A percentile compares a stretch with the other conserved stretches of the same genome.
Evolutionary conservation across 1,284 basidiomycete genomes (phyloP).

Genomic region (Cystobasidium pallidum): DNA sequence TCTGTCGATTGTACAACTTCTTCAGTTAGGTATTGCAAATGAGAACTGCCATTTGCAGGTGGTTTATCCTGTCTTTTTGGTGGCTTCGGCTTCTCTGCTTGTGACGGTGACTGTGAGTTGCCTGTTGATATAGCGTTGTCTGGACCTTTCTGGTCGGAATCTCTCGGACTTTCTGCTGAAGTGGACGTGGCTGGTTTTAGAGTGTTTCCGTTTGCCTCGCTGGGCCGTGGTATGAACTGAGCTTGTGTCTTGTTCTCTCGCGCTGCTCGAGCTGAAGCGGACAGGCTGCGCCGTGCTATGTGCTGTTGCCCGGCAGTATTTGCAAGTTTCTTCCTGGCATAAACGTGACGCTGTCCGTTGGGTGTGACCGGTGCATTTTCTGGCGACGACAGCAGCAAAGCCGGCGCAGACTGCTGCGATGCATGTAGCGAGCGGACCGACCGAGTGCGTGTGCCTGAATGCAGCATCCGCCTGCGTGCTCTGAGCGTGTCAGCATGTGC

Average conservation of each 20-base stretch:
- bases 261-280: background rate
- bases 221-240: background rate
- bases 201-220: background rate
- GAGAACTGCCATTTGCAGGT: background rate
- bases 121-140: background rate
- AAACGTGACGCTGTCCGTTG: background rate
- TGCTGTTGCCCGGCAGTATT: background rate
- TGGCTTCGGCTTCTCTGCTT: background rate
- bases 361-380: background rate
- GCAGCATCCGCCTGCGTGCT: background rate
- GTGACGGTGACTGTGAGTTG: background rate
- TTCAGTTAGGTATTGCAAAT: conserved; percentile 20
- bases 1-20: conserved; percentile 12
- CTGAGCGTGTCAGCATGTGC: background rate
- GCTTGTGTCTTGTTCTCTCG: conserved; percentile 1
- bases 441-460: background rate
- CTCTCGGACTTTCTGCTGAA: background rate
- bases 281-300: background rate
- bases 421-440: background rate
- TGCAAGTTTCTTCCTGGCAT: background rate
- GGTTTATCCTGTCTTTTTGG: no score
- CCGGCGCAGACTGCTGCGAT: background rate
- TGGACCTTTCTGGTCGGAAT: background rate
- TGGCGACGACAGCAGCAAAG: background rate
- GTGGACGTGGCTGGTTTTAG: background rate